Evolutionary conservation across 768 basidiomycete genomes (phyloP).

Genomic region (Botryobasidium botryosum): DNA sequence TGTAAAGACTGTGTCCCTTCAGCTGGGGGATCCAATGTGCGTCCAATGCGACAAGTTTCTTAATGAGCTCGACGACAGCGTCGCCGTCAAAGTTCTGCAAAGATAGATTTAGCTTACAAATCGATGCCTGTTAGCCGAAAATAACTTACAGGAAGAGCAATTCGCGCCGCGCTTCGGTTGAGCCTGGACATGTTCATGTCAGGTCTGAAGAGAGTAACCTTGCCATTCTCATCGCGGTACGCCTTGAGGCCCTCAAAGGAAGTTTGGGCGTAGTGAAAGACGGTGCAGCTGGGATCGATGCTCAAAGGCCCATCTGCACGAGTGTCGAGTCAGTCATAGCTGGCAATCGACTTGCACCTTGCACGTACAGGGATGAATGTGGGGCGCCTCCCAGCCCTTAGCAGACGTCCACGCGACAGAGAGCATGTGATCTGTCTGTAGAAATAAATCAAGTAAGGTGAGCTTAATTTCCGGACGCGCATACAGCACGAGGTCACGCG

Average conservation of each 20-base stretch:
- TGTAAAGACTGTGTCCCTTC: constrained; percentile 67
- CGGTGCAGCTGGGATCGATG: constrained; percentile 64
- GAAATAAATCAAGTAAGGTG: not conserved
- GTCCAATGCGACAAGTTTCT: constrained; percentile 53
- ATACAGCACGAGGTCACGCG: not conserved
- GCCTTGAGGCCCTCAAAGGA: constrained; percentile 94
- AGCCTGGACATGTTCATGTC: constrained; percentile 98
- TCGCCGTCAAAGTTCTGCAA: constrained; percentile 29
- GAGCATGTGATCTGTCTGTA: constrained; percentile 13
- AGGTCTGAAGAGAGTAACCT: constrained; percentile 74
- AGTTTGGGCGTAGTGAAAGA: constrained; percentile 85
- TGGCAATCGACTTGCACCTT: not conserved
- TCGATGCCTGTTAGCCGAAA: not conserved
- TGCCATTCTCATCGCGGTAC: constrained; percentile 56
- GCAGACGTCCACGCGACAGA: constrained; percentile 24
- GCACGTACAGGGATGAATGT: constrained; percentile 37
- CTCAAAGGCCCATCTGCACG: constrained; percentile 38
- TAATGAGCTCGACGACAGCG: constrained; percentile 34
- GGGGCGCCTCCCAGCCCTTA: constrained; percentile 49
- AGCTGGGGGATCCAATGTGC: constrained; percentile 68
- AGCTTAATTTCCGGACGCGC: not conserved
- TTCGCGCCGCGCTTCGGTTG: constrained; percentile 64
- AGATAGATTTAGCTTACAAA: not conserved
- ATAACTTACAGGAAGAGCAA: constrained; percentile 26
- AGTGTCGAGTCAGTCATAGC: not conserved